Percentiles rank a stretch among this genome's conserved stretches.
Conservation (phyloP, 257 asterid genomes). For the Coffea eugenioides region DNA sequence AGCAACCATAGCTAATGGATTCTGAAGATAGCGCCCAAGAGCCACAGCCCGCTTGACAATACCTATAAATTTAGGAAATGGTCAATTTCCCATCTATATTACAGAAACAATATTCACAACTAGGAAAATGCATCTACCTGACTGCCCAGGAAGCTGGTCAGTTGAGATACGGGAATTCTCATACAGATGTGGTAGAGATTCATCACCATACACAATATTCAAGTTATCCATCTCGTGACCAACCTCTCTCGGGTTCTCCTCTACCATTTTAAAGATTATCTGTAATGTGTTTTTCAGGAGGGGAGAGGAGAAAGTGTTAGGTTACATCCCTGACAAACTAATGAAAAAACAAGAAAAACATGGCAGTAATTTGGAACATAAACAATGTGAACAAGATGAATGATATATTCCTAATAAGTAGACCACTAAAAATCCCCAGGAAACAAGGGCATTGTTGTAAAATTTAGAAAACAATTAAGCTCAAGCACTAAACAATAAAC, state of each 20-base stretch:
- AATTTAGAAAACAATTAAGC: background rate
- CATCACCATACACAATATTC: conserved; percentile 89
- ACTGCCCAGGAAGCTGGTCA: conserved; percentile 95
- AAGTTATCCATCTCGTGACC: conserved; percentile 94
- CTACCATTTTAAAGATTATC: conserved; percentile 98
- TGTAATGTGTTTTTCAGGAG: conserved; percentile 14
- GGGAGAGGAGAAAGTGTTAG: background rate
- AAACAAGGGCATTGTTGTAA: too few species aligned
- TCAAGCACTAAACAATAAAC: background rate
- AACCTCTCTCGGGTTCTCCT: conserved; percentile 97
- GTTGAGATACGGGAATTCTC: conserved; percentile 88
- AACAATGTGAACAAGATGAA: background rate
- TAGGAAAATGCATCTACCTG: conserved; percentile 46
- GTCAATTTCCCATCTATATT: background rate
- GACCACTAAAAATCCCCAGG: background rate
- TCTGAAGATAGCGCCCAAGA: conserved; percentile 90
- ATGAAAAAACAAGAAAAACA: background rate
- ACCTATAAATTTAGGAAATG: conserved; percentile 40
- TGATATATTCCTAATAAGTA: background rate
- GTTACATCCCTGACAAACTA: background rate
- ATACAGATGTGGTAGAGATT: conserved; percentile 89
- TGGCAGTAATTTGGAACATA: background rate
- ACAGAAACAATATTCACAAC: background rate
- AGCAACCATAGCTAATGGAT: conserved; percentile 89
- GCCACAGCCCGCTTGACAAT: conserved; percentile 94